Evolutionary conservation across 768 basidiomycete genomes (phyloP), one percentile per base, ranked within the genome.

Genomic region (Trametes villosa): DNA sequence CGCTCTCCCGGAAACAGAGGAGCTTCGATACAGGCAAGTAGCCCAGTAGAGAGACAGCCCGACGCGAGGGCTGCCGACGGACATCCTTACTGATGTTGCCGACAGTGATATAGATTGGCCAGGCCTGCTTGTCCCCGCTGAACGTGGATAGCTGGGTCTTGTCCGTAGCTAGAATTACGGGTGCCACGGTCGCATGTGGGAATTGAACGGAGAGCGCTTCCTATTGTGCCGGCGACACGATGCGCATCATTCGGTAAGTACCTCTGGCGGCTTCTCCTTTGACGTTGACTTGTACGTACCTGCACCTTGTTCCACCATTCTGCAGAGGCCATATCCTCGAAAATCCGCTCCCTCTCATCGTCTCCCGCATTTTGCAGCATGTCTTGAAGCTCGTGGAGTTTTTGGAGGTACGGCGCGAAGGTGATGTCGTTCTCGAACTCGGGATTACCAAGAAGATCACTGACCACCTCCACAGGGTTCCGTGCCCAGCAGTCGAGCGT

Each of bases 21-120:
- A 75, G 67, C 48, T 75, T 74, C 15, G 65, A 30, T 0, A 69
- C 67, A 3, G 74, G 72, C 13, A 76, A 58, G 52, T 72, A 74
- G 0, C 69, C 73, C 13, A 76, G 38, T 0, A 75, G 63, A 11
- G 71, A 51, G 1, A 31, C 57, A 0, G 70, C 67, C 1, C 53
- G 60, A 0, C 20, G n/a, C 0, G 68, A 64, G 17, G 67, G 65
- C 44, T 65, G 24, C 12, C 67, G 61, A 0, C 73, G 65, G 0
- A 66, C 34, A 0, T 52, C 42, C 34, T 69, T 72, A 11, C 48
- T 22, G 13, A 76, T 65, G 56, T 75, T 76, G 1, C 74, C 74
- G 27, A 76, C 67, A 11, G 66, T 70, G 6, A 76, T 41, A 38
- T 76, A 75, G 0, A 76, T 69, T 1, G 74, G 75, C 57, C 70